Conservation (phyloP, 441 rosid species). For the Populus trichocarpa region DNA sequence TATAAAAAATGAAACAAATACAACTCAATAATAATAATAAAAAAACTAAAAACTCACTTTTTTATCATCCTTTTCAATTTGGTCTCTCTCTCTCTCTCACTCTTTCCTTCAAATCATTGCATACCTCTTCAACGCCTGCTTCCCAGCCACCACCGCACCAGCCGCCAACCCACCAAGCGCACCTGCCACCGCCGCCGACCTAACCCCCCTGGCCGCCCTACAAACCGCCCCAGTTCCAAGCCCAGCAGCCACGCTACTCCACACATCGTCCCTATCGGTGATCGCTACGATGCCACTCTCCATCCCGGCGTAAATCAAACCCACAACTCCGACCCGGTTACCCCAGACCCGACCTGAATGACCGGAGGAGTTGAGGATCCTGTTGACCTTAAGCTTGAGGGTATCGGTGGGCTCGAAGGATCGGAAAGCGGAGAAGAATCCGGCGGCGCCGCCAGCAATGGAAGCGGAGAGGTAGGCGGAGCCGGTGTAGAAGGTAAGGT, state of each 20-base stretch:
- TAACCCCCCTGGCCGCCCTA: conserved; percentile 83
- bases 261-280: conserved; percentile 76
- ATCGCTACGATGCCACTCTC: conserved; percentile 73
- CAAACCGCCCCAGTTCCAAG: conserved; percentile 83
- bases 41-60: not conserved
- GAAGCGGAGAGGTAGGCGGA: conserved; percentile 69
- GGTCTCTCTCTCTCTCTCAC: too few species aligned
- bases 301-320: conserved; percentile 67
- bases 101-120: conserved; percentile 50
- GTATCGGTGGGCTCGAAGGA: conserved; percentile 78
- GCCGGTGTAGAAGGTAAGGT: conserved; percentile 91
- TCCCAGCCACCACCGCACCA: conserved; percentile 73
- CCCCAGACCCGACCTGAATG: conserved; percentile 84
- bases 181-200: conserved; percentile 96
- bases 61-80: not conserved
- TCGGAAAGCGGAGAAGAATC: conserved; percentile 50
- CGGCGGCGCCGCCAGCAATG: conserved; percentile 53
- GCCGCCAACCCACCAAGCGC: conserved; percentile 88
- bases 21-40: not conserved
- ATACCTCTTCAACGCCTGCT: conserved; percentile 75
- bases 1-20: too few species aligned
- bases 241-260: conserved; percentile 91
- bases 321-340: conserved; percentile 71
- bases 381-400: conserved; percentile 68
- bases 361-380: conserved; percentile 75